Evolutionary conservation across 2,329 filamentous ascomycete genomes (phyloP), one percentile per base, ranked within the genome.

Genomic region (Phyllosticta paracitricarpa): DNA sequence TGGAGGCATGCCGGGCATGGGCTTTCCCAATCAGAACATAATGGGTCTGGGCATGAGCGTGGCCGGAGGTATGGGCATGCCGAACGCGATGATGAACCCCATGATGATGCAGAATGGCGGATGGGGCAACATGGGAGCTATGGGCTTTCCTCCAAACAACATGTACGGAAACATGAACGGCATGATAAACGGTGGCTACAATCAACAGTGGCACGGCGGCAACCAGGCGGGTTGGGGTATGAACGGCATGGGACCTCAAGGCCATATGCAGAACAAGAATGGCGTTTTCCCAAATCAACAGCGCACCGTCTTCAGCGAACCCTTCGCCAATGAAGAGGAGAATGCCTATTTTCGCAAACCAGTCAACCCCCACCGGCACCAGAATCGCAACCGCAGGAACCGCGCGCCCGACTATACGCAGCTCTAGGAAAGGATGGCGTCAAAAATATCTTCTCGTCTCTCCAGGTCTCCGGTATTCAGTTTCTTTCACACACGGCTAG

Each of bases 291-390:
- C 81, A 12, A 85, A 85, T 66, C 83, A 86, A 68, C 82, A 85
- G 68, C 76, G 80, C 60, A 81, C 78, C 25, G 71, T 77, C 40
- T 81, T 83, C 67, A 77, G 77, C 35, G 78, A 79, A 19, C 79
- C 80, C 12, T 76, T 79, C 63, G 81, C 82, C 2, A 86, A 82
- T 62, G 84, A 85, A 65, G 90, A 95, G 61, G 91, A 96, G 62
- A 90, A 91, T 63, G 89, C 94, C 6, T 99, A 99, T 76, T 95
- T 97, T 73, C 84, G 94, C 62, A 93, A 96, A 73, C 94, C 94
- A 0, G 89, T 97, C 64, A 99, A 99, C 71, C 93, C 92, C 2
- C 89, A 96, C 71, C 85, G 94, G 57, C 89, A 94, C 71, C 88
- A 92, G 73, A 90, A 91, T 70, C 84, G 89, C 68, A 87, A 91